Base-by-base conservation (phyloP, 2,329 filamentous ascomycete species). In the Aspergillus candidus region DNA sequence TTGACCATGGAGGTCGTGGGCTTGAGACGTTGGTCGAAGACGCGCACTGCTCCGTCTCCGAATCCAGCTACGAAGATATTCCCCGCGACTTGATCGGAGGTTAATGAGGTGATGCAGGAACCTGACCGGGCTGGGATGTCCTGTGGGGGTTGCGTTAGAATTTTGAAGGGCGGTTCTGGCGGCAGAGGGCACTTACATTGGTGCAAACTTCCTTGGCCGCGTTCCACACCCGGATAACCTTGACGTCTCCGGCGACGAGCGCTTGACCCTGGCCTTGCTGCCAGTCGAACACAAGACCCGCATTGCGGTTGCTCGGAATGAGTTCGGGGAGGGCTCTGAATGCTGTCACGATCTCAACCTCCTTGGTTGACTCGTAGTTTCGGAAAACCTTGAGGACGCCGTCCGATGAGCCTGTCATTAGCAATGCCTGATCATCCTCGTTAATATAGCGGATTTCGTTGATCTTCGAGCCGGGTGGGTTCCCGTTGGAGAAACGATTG, bases 361-460 rank as follows among this genome's bases (percentile, higher is more conserved):
- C 77, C 50, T 77, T 77, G 37, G 83, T 77, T 15, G 80, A 82
- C 56, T 96, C 89, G 63, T 98, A 98, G 62, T 93, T 86, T 52
- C 89, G 82, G 70, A 94, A 98, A 29, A 97, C 83, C 51, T 94
- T 87, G 52, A 98, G 80, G 13, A 97, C 88, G 41, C 93, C 93
- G 59, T 98, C 93, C 1, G 89, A 95, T 6, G 90, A 94, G 2
- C 93, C 93, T 1, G 88, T 95, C 79, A 98, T 88, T 44, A 98
- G 71, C 51, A 97, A 80, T 3, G 91, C 93, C 61, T 94, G 88
- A 62, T 98, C 93, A 57, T 98, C 93, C 67, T 98, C 93, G 56
- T 98, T 98, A 72, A 98, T 94, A 66, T 97, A 96, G 44, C 89
- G 87, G 63, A 96, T 83, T 64, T 97, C 90, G 42, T 89, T 95